Percentiles rank a stretch among this genome's conserved stretches.
Evolutionary conservation across 1,284 basidiomycete genomes (phyloP).

Genomic region (Malassezia nana): DNA sequence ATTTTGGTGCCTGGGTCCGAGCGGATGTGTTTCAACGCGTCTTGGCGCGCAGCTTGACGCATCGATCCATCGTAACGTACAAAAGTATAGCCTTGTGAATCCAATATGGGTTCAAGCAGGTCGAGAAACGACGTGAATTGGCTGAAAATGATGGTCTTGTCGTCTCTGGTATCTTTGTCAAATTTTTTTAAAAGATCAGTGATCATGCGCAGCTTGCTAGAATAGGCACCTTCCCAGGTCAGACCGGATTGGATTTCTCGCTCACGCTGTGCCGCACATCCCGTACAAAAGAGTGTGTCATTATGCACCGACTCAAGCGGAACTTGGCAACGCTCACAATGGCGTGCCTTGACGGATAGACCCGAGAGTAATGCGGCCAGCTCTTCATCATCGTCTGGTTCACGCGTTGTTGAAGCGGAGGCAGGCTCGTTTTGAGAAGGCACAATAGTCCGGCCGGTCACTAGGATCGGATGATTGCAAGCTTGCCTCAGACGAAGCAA

Average conservation of each 20-base stretch:
- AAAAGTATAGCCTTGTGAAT: constrained; percentile 58
- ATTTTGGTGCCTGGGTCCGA: constrained; percentile 56
- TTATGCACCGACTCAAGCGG: constrained; percentile 3
- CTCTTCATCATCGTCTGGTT: constrained; percentile 49
- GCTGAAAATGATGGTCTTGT: constrained; percentile 73
- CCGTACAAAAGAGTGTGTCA: constrained; percentile 20
- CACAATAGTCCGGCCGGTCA: constrained; percentile 11
- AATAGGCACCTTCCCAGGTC: constrained; percentile 53
- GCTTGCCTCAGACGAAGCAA: constrained; percentile 76
- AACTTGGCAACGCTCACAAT: constrained; percentile 31
- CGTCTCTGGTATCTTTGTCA: constrained; percentile 54
- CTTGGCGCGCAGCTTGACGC: constrained; percentile 65
- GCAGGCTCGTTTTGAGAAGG: background rate
- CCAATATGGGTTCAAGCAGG: constrained; percentile 71
- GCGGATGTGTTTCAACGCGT: constrained; percentile 64
- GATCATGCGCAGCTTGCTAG: constrained; percentile 75
- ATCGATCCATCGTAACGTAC: constrained; percentile 88
- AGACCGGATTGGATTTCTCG: constrained; percentile 32
- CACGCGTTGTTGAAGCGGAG: background rate
- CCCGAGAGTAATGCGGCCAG: constrained; percentile 66
- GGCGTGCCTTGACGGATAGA: constrained; percentile 52
- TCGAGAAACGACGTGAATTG: constrained; percentile 81
- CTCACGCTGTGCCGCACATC: constrained; percentile 22
- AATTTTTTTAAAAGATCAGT: constrained; percentile 63
- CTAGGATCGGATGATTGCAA: constrained; percentile 38